Conservation (phyloP, 257 asterid genomes). For the Fraxinus pennsylvanica region DNA sequence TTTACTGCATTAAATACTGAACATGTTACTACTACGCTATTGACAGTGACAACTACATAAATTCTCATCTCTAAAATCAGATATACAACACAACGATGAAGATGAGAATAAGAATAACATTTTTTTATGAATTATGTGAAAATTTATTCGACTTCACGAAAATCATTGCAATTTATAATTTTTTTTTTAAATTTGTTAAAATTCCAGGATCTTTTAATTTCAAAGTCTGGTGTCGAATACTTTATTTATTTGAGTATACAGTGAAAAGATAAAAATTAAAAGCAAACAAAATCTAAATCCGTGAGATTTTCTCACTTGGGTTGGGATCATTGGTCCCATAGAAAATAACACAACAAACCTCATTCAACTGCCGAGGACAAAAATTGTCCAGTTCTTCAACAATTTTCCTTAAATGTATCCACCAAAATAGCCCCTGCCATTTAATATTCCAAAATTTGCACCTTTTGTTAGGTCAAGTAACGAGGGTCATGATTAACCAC, state of each 20-base stretch:
- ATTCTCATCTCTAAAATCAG: neutral
- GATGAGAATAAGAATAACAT: neutral
- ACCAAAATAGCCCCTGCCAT: slow-evolving; percentile 5
- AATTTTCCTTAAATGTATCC: neutral
- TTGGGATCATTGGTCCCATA: neutral
- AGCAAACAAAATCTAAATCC: neutral
- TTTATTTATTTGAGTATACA: neutral
- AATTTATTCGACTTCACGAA: neutral
- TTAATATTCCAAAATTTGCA: slow-evolving; percentile 28
- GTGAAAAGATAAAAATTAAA: neutral
- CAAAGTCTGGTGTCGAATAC: slow-evolving; percentile 3
- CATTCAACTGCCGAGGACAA: slow-evolving; percentile 20
- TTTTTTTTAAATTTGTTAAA: too few species aligned
- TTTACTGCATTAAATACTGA: slow-evolving; percentile 13
- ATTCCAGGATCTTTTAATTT: slow-evolving; percentile 17
- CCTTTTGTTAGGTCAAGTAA: slow-evolving; percentile 22
- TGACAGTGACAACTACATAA: slow-evolving; percentile 2
- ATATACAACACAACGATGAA: neutral
- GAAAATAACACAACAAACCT: neutral
- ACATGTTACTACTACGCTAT: slow-evolving; percentile 23
- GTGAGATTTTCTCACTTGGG: neutral
- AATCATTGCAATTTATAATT: neutral
- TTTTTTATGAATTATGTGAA: too few species aligned
- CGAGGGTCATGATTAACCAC: slow-evolving; percentile 32
- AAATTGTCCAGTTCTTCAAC: neutral